Evolutionary conservation across 2,329 filamentous ascomycete genomes (phyloP), one percentile per base, ranked within the genome.

Genomic region (Penicillium freii): DNA sequence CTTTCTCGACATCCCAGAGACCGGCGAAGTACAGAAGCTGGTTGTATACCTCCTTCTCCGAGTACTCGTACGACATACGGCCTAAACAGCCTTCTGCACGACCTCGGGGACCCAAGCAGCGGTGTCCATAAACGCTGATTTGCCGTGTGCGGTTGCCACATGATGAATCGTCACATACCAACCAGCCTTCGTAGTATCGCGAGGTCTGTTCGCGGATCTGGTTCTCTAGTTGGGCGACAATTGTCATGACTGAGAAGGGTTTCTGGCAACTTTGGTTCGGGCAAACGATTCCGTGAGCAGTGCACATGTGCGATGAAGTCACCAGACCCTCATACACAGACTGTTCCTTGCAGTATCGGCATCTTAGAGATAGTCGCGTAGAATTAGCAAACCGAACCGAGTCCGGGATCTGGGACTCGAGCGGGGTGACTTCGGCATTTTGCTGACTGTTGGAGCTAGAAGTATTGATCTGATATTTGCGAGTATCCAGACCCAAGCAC

Each of bases 321-420:
- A 82, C 76, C 11, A 99, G 80, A 4, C 94, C 94, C 64, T 92
- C 88, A 71, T 94, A 99, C 0, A 82, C 75, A 17, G 87, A 87
- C 1, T 81, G 79, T 42, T 84, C 78, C 68, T 90, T 90, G 82
- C 94, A 99, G 59, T 82, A 81, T 61, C 92, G 85, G 78, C 94
- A 99, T 56, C 88, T 87, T 46, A 99, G 83, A 11, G 81, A 81
- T 5, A 99, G 81, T 15, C 91, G 87, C 17, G 84, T 80, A 66
- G 92, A 92, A 68, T 92, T 86, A 65, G 88, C 86, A 77, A 97
- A 99, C 56, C 94, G 91, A 49, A 96, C 84, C 29, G 89, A 86
- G 71, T 99, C 94, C 1, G 93, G 91, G 60, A 97, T 91, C 71
- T 97, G 94, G 6, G 90, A 94, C 75, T 99, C 94, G 2, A 99